Conservation (phyloP, 2,329 filamentous ascomycete genomes). For the Fragosphaeria purpurea region DNA sequence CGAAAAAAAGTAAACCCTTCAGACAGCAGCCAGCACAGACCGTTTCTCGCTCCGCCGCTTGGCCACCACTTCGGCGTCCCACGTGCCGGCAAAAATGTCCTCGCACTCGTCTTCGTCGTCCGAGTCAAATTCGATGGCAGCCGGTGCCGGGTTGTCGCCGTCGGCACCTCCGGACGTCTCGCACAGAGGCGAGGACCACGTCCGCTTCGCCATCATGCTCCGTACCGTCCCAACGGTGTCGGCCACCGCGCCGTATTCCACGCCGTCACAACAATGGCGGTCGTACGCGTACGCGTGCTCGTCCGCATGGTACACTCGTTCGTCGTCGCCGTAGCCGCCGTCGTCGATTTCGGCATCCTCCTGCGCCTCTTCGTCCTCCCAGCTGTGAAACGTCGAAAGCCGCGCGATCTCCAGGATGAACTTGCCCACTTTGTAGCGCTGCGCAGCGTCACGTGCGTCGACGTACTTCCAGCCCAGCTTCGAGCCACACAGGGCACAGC, state of each 20-base stretch:
- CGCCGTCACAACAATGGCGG: constrained; percentile 12
- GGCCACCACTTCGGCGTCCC: constrained; percentile 45
- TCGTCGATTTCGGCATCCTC: constrained; percentile 5
- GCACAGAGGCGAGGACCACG: background rate
- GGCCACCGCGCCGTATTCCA: background rate
- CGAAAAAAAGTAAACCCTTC: background rate
- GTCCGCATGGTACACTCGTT: background rate
- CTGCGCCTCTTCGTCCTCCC: constrained; percentile 35
- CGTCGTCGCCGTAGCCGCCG: constrained; percentile 5
- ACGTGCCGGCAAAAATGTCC: constrained; percentile 52
- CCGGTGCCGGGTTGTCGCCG: constrained; percentile 2
- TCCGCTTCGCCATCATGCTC: constrained; percentile 6
- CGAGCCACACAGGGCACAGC: constrained; percentile 43
- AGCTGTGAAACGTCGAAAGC: constrained; percentile 40
- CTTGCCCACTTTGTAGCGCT: constrained; percentile 60
- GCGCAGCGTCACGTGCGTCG: constrained; percentile 46
- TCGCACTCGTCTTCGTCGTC: constrained; percentile 59
- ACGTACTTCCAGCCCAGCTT: constrained; percentile 61
- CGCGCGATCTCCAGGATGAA: constrained; percentile 55
- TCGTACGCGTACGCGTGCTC: constrained; percentile 12
- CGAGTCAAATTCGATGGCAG: constrained; percentile 46
- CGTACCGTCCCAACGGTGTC: background rate
- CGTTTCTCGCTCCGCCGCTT: constrained; percentile 32
- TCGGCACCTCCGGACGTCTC: too few species aligned
- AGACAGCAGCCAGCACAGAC: background rate